Evolutionary conservation across 495 filamentous ascomycete genomes (phyloP), one percentile per base, ranked within the genome.

Genomic region (Hypoxylon cercidicola): DNA sequence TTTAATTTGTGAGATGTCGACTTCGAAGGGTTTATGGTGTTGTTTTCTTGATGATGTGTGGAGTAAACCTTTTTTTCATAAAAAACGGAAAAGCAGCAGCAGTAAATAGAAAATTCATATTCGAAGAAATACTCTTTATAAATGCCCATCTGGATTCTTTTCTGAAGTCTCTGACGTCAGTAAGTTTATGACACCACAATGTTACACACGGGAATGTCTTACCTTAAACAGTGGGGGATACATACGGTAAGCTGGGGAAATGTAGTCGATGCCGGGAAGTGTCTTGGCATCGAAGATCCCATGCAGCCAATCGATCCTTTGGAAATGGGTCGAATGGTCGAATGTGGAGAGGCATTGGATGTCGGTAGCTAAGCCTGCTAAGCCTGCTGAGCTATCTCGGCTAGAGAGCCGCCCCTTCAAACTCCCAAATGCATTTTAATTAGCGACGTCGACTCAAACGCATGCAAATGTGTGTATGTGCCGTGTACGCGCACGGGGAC

Each of bases 231-330:
- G 53, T 62, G 58, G 64, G 58, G 64, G 35, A 20, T 35, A 34
- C 13, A 25, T 4, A 32, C 30, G 35, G 52, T 18, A 60, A 62
- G 53, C 46, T 67, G 58, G 64, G 58, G 64, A 62, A 60, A 52
- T 13, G 19, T 43, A 23, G 3, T 52, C 5, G 46, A 62, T 16
- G 43, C 35, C 48, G 43, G 59, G n/a, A 58, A 49, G 25, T 15
- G 49, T 59, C 64, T 68, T 68, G 64, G 64, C 64, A 67, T 62
- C 58, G 64, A 58, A 50, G 59, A 68, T 55, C 64, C 9, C 32
- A 40, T 47, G 49, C 44, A 58, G 30, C 52, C 58, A 67, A 62
- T 67, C 40, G 57, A 52, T 51, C 46, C 34, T 32, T 57, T 34
- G n/a, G n/a, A 56, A 30, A 16, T 57, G 37, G 34, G 3, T 7